These are phyloP conservation scores for Xylaria venustula DNA, from an alignment of 495 filamentous ascomycete genomes.

Conservation along the genomic window DNA sequence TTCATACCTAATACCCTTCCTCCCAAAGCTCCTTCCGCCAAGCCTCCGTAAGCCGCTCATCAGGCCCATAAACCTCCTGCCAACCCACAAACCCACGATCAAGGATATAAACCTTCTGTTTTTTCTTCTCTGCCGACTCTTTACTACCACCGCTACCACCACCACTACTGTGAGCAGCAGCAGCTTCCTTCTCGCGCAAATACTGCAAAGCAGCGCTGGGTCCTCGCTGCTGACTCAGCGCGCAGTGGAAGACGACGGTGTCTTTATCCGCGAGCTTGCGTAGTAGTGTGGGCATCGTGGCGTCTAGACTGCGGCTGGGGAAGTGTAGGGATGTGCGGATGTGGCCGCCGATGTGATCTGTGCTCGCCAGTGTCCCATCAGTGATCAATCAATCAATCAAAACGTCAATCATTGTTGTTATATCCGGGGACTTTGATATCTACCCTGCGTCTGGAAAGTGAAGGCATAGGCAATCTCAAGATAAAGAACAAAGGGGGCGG, in stretches of 20 bases:
- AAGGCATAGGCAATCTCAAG: too few species aligned
- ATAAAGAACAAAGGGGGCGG: too few species aligned
- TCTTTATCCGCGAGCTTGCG: constrained; percentile 75
- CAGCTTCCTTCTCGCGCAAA: constrained; percentile 59
- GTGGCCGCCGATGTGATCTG: constrained; percentile 92
- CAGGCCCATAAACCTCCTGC: constrained; percentile 83
- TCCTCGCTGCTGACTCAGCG: constrained; percentile 85
- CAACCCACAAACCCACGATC: constrained; percentile 87
- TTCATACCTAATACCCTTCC: constrained; percentile 56
- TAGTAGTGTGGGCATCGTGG: constrained; percentile 75
- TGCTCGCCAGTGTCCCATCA: too few species aligned
- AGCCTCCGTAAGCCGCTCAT: constrained; percentile 78
- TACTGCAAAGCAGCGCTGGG: constrained; percentile 70
- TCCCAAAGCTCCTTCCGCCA: constrained; percentile 87
- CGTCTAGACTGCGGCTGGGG: constrained; percentile 70
- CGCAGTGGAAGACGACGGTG: constrained; percentile 91
- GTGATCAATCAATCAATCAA: too few species aligned
- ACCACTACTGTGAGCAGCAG: constrained; percentile 13
- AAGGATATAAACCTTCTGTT: constrained; percentile 76
- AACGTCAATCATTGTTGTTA: too few species aligned
- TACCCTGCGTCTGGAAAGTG: too few species aligned
- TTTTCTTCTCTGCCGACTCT: constrained; percentile 23
- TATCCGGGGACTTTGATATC: too few species aligned
- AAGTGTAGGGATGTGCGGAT: constrained; percentile 74
- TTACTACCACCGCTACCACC: constrained; percentile 13